phyloP scores from a whole-genome alignment of 2,329 filamentous ascomycete species.

The Talaromyces sp. region DNA sequence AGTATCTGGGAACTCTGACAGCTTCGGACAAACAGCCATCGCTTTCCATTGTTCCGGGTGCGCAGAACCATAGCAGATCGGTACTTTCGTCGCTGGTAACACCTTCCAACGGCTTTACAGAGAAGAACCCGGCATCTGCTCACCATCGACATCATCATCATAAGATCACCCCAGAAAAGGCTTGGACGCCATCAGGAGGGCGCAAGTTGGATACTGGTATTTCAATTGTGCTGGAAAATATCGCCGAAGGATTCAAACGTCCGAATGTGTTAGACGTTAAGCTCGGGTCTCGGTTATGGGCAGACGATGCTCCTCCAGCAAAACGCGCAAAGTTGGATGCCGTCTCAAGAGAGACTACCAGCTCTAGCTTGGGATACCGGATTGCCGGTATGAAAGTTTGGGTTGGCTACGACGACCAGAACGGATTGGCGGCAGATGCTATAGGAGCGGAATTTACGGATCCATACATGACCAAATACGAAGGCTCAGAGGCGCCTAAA shows the following conservation, averaged over 20 bases:
- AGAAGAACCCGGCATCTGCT: conserved; percentile 18
- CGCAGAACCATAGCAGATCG: conserved; percentile 48
- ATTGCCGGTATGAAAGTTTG: conserved; percentile 65
- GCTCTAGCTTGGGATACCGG: conserved; percentile 58
- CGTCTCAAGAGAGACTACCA: conserved; percentile 59
- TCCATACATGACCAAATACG: conserved; percentile 38
- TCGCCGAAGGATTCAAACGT: conserved; percentile 72
- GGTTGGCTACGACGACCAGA: conserved; percentile 36
- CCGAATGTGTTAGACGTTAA: conserved; percentile 95
- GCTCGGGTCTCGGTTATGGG: conserved; percentile 81
- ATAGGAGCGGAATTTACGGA: conserved; percentile 27
- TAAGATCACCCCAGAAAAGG: conserved; percentile 27
- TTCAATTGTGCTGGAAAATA: conserved; percentile 82
- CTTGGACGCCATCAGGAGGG: conserved; percentile 52
- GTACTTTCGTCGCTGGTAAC: conserved; percentile 27
- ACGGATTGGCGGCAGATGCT: conserved; percentile 26
- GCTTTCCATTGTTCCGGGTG: conserved; percentile 40
- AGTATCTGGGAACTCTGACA: conserved; percentile 72
- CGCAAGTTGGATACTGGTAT: conserved; percentile 70
- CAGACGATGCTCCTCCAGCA: conserved; percentile 60
- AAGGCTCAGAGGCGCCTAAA: conserved; percentile 47
- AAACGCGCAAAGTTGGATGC: conserved; percentile 60
- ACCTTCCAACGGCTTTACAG: conserved; percentile 22
- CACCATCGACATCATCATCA: conserved; percentile 18
- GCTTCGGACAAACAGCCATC: conserved; percentile 47